These are phyloP conservation scores for Saccharum spontaneum DNA, from an alignment of 176 grass and related monocot species.

Conservation along the genomic window DNA sequence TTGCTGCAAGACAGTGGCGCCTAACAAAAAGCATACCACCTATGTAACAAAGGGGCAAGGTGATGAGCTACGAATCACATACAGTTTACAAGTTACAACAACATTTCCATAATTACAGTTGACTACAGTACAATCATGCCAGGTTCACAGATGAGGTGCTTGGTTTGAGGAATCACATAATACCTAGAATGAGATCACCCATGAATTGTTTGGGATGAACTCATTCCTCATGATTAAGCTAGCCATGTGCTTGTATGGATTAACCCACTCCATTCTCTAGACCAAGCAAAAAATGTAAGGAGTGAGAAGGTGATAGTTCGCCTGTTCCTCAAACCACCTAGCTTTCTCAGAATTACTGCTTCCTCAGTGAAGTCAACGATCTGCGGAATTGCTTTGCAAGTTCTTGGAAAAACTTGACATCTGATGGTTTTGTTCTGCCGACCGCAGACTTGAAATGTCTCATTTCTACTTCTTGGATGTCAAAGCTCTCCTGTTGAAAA, in stretches of 20 bases:
- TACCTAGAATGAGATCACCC: not conserved
- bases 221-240: not conserved
- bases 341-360: not conserved
- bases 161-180: not conserved
- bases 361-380: not conserved
- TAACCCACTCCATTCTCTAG: not conserved
- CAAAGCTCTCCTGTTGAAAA: conserved; percentile 55
- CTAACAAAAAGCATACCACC: not conserved
- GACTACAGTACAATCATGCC: not conserved
- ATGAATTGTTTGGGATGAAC: not conserved
- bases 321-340: not conserved
- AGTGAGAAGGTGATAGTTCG: not conserved
- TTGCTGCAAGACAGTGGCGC: not conserved
- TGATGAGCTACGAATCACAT: not conserved
- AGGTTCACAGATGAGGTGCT: not conserved
- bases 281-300: not conserved
- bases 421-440: conserved; percentile 45
- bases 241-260: not conserved
- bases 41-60: not conserved
- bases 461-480: conserved; percentile 52
- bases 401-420: conserved; percentile 72
- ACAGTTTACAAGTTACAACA: not conserved
- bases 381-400: conserved; percentile 64
- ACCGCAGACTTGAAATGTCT: conserved; percentile 67
- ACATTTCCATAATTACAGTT: not conserved